Conservation (phyloP, 805 yeast genomes). For the Wickerhamomyces hampshirensis region DNA sequence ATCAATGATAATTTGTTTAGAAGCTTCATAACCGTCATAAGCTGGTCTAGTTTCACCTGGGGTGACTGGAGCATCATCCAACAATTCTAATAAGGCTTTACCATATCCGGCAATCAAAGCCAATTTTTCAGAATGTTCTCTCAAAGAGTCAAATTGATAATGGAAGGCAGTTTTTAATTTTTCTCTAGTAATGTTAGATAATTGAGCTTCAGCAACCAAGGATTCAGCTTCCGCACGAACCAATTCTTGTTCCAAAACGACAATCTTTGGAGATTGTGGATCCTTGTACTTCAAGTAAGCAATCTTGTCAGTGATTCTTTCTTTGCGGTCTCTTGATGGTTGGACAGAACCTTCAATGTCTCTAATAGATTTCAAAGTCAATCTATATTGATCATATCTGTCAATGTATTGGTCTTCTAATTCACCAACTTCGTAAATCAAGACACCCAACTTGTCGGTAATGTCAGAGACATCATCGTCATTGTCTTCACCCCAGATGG, state of each 20-base stretch:
- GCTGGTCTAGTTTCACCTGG: slow-evolving; percentile 93
- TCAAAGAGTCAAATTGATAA: slow-evolving; percentile 79
- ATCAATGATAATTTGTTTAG: slow-evolving; percentile 81
- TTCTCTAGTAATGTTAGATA: slow-evolving; percentile 83
- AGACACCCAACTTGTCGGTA: slow-evolving; percentile 81
- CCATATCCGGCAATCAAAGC: slow-evolving; percentile 89
- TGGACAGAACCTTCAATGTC: slow-evolving; percentile 85
- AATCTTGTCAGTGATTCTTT: slow-evolving; percentile 78
- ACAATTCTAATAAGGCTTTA: slow-evolving; percentile 75
- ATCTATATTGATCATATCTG: slow-evolving; percentile 80
- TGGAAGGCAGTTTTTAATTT: slow-evolving; percentile 80
- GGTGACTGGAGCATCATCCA: slow-evolving; percentile 81
- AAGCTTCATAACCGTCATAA: slow-evolving; percentile 84
- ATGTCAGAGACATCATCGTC: slow-evolving; percentile 84
- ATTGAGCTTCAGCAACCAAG: slow-evolving; percentile 86
- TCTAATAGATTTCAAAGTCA: slow-evolving; percentile 74
- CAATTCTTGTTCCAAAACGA: slow-evolving; percentile 79
- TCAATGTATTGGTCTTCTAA: slow-evolving; percentile 84
- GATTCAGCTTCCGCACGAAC: slow-evolving; percentile 92
- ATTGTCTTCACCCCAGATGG: slow-evolving; percentile 83
- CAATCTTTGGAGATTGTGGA: slow-evolving; percentile 76
- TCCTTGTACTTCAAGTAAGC: slow-evolving; percentile 81
- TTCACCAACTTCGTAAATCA: slow-evolving; percentile 79
- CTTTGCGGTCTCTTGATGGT: slow-evolving; percentile 84
- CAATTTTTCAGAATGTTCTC: slow-evolving; percentile 81